Evolutionary conservation across 164 flowering plant genomes (phyloP).

Genomic region (Vitis labrusca): DNA sequence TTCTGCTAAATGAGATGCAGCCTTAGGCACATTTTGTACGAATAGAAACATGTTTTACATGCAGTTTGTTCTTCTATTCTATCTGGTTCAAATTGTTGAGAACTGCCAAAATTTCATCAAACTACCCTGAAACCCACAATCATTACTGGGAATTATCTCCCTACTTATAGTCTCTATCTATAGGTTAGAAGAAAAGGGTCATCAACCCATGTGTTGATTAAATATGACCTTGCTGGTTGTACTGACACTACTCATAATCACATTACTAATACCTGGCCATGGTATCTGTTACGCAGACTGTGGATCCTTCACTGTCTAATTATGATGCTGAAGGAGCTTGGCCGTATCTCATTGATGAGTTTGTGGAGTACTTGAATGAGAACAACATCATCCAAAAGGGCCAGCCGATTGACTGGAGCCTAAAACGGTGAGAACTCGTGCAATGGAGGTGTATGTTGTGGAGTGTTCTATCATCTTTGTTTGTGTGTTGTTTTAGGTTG

Average conservation of each 20-base stretch:
- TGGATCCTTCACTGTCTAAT: constrained; percentile 69
- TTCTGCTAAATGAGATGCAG: too few relatives aligned
- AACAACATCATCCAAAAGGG: constrained; percentile 51
- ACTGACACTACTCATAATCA: not conserved
- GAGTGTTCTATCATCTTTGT: not conserved
- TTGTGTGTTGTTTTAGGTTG: not conserved
- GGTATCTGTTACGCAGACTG: constrained; percentile 43
- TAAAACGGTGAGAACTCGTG: constrained; percentile 13
- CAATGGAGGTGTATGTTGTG: not conserved
- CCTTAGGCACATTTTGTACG: too few relatives aligned
- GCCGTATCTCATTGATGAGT: constrained; percentile 97
- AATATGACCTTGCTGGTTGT: not conserved
- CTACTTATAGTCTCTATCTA: too few relatives aligned
- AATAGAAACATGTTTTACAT: too few relatives aligned
- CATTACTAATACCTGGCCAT: not conserved
- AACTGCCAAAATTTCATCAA: too few relatives aligned
- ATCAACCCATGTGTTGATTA: not conserved
- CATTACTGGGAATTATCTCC: too few relatives aligned
- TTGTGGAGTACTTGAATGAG: constrained; percentile 85
- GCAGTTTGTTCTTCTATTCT: too few relatives aligned
- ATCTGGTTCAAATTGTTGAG: too few relatives aligned
- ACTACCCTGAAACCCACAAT: too few relatives aligned
- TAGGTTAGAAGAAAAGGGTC: too few relatives aligned
- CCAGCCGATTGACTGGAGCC: constrained; percentile 27
- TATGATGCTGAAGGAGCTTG: constrained; percentile 98